Evolutionary conservation across 116 monocot species (phyloP).

Genomic region (Phalaenopsis hybrid): DNA sequence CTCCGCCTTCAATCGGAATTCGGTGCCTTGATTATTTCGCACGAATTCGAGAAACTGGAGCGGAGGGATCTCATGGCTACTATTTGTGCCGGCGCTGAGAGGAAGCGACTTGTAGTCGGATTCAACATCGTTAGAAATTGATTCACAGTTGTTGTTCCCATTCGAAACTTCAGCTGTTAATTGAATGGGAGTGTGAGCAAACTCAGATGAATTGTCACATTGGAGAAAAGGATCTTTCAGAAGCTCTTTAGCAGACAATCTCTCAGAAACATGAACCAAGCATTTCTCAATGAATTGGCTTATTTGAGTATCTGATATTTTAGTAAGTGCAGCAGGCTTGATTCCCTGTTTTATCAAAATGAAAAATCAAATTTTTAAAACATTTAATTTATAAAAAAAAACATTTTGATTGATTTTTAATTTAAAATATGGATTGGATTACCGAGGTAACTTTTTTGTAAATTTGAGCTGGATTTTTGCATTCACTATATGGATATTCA

Average conservation of each 20-base stretch:
- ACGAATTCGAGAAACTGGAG: slow-evolving; percentile 23
- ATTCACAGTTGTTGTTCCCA: neutral
- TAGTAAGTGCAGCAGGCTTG: slow-evolving; percentile 52
- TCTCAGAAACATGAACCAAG: slow-evolving; percentile 49
- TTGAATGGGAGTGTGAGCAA: slow-evolving; percentile 5
- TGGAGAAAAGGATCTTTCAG: slow-evolving; percentile 56
- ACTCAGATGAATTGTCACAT: slow-evolving; percentile 9
- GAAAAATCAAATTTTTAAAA: neutral
- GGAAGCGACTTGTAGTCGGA: slow-evolving; percentile 20
- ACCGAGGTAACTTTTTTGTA: slow-evolving; percentile 78
- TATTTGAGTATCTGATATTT: slow-evolving; percentile 30
- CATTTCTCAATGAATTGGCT: slow-evolving; percentile 64
- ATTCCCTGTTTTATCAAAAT: slow-evolving; percentile 32
- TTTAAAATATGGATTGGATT: slow-evolving; percentile 26
- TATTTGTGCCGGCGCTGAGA: slow-evolving; percentile 7
- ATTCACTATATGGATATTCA: slow-evolving; percentile 93
- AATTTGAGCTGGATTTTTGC: slow-evolving; percentile 82
- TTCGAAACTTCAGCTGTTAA: neutral
- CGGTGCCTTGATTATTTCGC: slow-evolving; percentile 30
- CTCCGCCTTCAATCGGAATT: slow-evolving; percentile 45
- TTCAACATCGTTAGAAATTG: slow-evolving; percentile 31
- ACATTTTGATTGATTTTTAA: neutral
- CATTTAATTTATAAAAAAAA: neutral
- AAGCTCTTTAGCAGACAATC: slow-evolving; percentile 58
- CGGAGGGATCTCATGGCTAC: slow-evolving; percentile 1